phyloP scores from a whole-genome alignment of 1,139 yeast species.

The Barnettozyma hawaiiensis region DNA sequence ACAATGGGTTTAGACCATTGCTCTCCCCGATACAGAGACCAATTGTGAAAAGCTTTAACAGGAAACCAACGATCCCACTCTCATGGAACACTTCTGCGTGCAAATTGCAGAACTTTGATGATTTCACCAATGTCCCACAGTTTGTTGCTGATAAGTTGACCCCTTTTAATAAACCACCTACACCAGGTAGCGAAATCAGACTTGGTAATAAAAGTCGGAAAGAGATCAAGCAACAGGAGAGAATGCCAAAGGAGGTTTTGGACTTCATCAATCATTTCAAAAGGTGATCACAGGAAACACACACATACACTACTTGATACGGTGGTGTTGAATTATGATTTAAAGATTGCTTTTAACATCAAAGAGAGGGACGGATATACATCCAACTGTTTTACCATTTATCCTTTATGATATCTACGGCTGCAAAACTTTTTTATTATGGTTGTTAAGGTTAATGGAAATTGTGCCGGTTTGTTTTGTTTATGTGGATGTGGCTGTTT shows the following conservation, averaged over 20 bases:
- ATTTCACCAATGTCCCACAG: conserved; percentile 22
- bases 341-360: not conserved
- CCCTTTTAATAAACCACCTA: conserved; percentile 20
- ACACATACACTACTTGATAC: too few species aligned
- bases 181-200: conserved; percentile 25
- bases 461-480: not conserved
- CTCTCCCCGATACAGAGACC: conserved; percentile 23
- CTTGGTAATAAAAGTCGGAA: conserved; percentile 19
- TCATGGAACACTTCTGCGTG: conserved; percentile 25
- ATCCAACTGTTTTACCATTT: not conserved
- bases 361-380: not conserved
- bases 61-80: conserved; percentile 20
- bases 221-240: conserved; percentile 20
- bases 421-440: too few species aligned
- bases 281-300: conserved; percentile 8
- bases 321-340: not conserved
- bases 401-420: not conserved
- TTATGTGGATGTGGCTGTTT: not conserved
- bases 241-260: conserved; percentile 20
- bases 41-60: conserved; percentile 10
- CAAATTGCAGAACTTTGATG: conserved; percentile 21
- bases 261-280: conserved; percentile 24
- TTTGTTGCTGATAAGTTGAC: conserved; percentile 23
- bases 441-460: not conserved
- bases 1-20: conserved; percentile 24